A percentile compares a stretch with the other conserved stretches of the same genome.
Evolutionary conservation across 352 stramenopile species (phyloP).

Genomic region (Plasmopara muralis): DNA sequence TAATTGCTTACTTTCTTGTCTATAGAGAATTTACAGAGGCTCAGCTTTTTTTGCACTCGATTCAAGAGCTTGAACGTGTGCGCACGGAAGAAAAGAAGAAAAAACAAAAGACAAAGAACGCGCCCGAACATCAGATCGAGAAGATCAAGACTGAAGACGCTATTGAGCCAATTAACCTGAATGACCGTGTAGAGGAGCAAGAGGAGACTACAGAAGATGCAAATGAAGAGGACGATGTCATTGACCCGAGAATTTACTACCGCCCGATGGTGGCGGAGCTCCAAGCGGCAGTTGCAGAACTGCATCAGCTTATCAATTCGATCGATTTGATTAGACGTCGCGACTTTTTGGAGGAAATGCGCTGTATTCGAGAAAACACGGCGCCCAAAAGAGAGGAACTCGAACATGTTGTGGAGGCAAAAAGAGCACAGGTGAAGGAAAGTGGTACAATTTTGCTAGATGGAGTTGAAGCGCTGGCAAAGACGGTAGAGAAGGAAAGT

Average conservation of each 20-base stretch:
- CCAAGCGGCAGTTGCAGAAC: slow-evolving; percentile 65
- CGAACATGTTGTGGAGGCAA: slow-evolving; percentile 71
- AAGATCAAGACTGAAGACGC: slow-evolving; percentile 22
- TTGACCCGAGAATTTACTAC: slow-evolving; percentile 83
- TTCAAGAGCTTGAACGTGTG: slow-evolving; percentile 69
- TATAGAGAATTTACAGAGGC: slow-evolving; percentile 75
- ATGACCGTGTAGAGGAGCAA: slow-evolving; percentile 16
- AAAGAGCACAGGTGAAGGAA: slow-evolving; percentile 68
- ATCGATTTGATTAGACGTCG: slow-evolving; percentile 77
- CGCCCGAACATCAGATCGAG: slow-evolving; percentile 12
- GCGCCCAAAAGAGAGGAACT: slow-evolving; percentile 72
- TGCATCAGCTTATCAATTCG: slow-evolving; percentile 84
- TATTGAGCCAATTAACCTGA: slow-evolving; percentile 28
- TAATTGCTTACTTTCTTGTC: slow-evolving; percentile 3
- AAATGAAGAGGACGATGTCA: slow-evolving; percentile 55
- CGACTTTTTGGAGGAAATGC: slow-evolving; percentile 82
- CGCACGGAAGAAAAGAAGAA: slow-evolving; percentile 57
- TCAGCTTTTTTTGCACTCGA: slow-evolving; percentile 76
- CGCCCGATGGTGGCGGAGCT: slow-evolving; percentile 78
- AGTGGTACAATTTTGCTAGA: slow-evolving; percentile 65
- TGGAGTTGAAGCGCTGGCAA: slow-evolving; percentile 60
- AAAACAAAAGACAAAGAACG: slow-evolving; percentile 29
- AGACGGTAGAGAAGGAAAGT: slow-evolving; percentile 72
- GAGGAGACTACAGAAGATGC: slow-evolving; percentile 6
- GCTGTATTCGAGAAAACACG: slow-evolving; percentile 83